These are phyloP conservation scores for Cytospora leucostoma DNA, from an alignment of 2,329 filamentous ascomycete species.

Conservation along the genomic window DNA sequence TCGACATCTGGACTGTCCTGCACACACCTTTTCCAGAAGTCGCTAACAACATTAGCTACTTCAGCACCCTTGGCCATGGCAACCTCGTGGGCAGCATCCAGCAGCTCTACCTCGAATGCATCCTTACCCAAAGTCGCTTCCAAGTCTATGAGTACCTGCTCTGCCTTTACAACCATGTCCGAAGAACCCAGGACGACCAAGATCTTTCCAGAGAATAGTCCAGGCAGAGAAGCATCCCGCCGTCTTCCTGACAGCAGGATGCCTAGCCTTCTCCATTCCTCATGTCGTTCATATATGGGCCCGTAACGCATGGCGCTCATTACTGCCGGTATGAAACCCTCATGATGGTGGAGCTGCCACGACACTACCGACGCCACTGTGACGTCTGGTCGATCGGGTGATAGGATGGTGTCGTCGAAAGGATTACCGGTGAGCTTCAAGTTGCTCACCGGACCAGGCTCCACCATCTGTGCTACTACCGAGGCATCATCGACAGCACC, in stretches of 20 bases:
- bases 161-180: constrained; percentile 67
- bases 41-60: constrained; percentile 49
- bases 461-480: constrained; percentile 12
- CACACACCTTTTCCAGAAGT: constrained; percentile 36
- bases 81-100: constrained; percentile 70
- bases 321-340: constrained; percentile 70
- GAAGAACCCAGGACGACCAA: constrained; percentile 65
- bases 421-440: constrained; percentile 41
- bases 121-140: constrained; percentile 58
- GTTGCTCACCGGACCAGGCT: constrained; percentile 36
- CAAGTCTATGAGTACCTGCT: constrained; percentile 66
- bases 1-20: neutral
- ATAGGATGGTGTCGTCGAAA: constrained; percentile 53
- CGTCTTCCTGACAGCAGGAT: constrained; percentile 46
- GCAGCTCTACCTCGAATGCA: constrained; percentile 53
- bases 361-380: constrained; percentile 63
- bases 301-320: constrained; percentile 70
- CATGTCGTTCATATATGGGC: constrained; percentile 66
- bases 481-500: constrained; percentile 40
- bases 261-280: constrained; percentile 62
- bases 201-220: constrained; percentile 52
- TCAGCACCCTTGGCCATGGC: constrained; percentile 62
- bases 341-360: constrained; percentile 70
- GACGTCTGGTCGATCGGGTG: constrained; percentile 51
- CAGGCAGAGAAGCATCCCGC: constrained; percentile 35